These are phyloP conservation scores for Leishmania major DNA, from an alignment of 208 protist species.

Conservation along the genomic window DNA sequence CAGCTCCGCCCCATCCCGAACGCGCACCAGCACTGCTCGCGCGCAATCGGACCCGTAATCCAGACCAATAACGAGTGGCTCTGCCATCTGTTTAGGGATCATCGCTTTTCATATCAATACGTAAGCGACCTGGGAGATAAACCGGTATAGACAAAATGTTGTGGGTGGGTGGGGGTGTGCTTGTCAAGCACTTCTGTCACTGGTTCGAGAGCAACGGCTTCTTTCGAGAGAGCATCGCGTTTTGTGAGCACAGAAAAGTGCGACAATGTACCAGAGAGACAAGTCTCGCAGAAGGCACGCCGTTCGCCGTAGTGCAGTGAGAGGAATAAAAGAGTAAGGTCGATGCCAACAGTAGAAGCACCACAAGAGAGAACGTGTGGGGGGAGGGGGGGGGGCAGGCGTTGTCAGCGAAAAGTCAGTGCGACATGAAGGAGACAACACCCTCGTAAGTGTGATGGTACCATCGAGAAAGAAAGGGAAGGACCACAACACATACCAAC, in stretches of 20 bases:
- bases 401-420: background rate
- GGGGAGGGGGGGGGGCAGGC: background rate
- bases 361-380: background rate
- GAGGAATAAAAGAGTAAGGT: background rate
- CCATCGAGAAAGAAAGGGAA: background rate
- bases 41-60: constrained; percentile 64
- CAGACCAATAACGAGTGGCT: constrained; percentile 49
- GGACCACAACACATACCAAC: background rate
- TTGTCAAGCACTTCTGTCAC: background rate
- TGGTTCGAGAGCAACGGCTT: background rate
- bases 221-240: background rate
- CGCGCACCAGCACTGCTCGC: constrained; percentile 48
- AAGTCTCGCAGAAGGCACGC: background rate
- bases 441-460: background rate
- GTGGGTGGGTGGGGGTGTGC: background rate
- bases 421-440: background rate
- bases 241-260: background rate
- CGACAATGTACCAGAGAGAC: background rate
- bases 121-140: background rate
- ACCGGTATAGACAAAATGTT: background rate
- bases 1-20: constrained; percentile 45
- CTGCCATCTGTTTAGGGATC: background rate
- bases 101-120: background rate
- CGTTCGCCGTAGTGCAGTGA: background rate
- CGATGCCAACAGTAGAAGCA: background rate